Base-by-base conservation (phyloP, 2,329 filamentous ascomycete species). In the Penicillium sp. region DNA sequence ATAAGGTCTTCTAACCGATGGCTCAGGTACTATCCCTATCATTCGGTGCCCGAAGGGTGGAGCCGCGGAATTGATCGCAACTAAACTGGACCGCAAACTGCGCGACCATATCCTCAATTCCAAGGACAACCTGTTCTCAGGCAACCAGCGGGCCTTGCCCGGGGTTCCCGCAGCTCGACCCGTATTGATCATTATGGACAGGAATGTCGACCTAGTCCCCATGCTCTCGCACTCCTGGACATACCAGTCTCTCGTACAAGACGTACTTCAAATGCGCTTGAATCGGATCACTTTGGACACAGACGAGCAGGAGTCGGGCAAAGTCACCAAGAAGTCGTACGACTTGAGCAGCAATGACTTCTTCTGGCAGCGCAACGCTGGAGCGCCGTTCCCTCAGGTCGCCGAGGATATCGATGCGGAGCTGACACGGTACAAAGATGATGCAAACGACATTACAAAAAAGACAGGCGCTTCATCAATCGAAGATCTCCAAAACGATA, bases 211-310 rank as follows among this genome's bases (percentile, higher is more conserved):
- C 69, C 75, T 98, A 46, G 89, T 95, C 56, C 91, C 93, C 2
- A 97, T 98, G 93, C 80, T 98, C n/a, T 96, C 92, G 12, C 93
- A 98, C 72, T 96, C 91, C 1, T 91, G 87, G 87, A 90, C 83
- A 3, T 87, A 95, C 62, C 90, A 95, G 69, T 93, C 88, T 6
- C 76, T 95, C 9, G 88, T 95, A 13, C 87, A 85, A 56, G 83
- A 89, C 69, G 86, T 89, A 4, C 76, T 89, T 38, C 81, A 84
- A 44, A 88, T 89, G 83, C 83, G 87, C 64, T 80, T 96, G 33
- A 98, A 97, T 68, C 86, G 92, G 31, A 97, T 98, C 59, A 96
- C 89, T 1, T 87, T 98, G 39, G 89, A 95, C 66, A 84, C 86
- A 4, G 76, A 97, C 55, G 88, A 95, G 56, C 78, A 78, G 33